Evolutionary conservation across 192 early-diverging fungal species (phyloP).

Genomic region (Podila clonocystis): DNA sequence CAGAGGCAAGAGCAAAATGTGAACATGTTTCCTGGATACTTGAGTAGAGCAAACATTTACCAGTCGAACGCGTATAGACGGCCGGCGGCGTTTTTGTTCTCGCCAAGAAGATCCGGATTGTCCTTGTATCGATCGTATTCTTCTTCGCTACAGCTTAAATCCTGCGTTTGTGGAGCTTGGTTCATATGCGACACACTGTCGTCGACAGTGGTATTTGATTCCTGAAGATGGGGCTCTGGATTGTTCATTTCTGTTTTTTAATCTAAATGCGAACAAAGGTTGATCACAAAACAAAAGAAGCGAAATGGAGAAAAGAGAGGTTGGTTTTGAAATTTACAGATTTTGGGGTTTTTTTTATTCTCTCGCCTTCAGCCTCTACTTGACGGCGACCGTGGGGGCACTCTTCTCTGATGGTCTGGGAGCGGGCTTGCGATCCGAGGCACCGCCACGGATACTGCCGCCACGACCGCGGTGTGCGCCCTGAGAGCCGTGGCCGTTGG

Average conservation of each 20-base stretch:
- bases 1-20: neutral
- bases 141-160: constrained; percentile 1
- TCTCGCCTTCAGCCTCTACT: neutral
- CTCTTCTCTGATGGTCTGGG: neutral
- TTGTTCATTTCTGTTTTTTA: too few relatives aligned
- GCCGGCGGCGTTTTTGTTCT: neutral
- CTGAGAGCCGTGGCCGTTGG: neutral
- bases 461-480: neutral
- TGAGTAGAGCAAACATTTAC: neutral
- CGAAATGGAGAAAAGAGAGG: too few relatives aligned
- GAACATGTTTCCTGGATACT: neutral
- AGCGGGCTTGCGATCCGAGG: constrained; percentile 7
- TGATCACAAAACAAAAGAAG: too few relatives aligned
- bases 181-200: neutral
- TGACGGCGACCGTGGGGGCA: neutral
- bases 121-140: constrained; percentile 41
- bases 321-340: too few relatives aligned
- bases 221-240: too few relatives aligned
- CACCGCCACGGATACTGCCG: neutral
- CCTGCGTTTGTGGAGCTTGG: neutral
- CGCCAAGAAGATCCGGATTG: constrained; percentile 32
- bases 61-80: constrained; percentile 39
- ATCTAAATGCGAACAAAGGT: too few relatives aligned
- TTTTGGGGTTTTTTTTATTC: too few relatives aligned
- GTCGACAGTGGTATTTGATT: too few relatives aligned